phyloP scores from a whole-genome alignment of 2,329 filamentous ascomycete genomes.

The Clarireedia hainanense region DNA sequence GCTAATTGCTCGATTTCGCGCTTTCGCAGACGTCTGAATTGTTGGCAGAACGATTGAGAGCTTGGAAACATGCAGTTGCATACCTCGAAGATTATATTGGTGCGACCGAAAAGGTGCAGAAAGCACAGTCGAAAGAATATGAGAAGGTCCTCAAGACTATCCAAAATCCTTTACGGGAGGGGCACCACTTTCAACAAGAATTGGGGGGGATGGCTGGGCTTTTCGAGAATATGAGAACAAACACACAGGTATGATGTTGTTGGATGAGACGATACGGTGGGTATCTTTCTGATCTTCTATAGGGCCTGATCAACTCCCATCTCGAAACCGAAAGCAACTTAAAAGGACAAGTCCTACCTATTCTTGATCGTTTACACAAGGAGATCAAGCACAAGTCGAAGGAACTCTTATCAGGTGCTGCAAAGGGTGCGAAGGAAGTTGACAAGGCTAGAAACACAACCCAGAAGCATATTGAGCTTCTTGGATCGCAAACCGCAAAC shows the following conservation, averaged over 20 bases:
- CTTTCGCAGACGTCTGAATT: constrained; percentile 65
- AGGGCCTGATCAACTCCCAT: constrained; percentile 83
- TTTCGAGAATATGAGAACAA: constrained; percentile 89
- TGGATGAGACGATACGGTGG: not conserved
- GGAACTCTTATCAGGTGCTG: constrained; percentile 72
- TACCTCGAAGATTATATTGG: constrained; percentile 87
- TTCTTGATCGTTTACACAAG: constrained; percentile 83
- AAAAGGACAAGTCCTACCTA: constrained; percentile 76
- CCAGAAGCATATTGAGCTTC: constrained; percentile 92
- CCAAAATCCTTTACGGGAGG: constrained; percentile 76
- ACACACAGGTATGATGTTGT: constrained; percentile 59
- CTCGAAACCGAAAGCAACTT: constrained; percentile 86
- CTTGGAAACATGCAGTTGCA: constrained; percentile 90
- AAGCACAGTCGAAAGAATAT: constrained; percentile 83
- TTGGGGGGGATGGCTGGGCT: constrained; percentile 82
- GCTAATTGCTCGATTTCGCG: not conserved
- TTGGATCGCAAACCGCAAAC: constrained; percentile 75
- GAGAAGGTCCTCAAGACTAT: constrained; percentile 93
- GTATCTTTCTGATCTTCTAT: not conserved
- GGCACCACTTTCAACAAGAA: constrained; percentile 85
- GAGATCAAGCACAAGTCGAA: constrained; percentile 97
- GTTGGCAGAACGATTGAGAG: constrained; percentile 78
- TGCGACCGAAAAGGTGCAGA: constrained; percentile 79
- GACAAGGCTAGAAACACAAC: constrained; percentile 80
- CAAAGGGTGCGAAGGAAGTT: constrained; percentile 81